phyloP scores from a whole-genome alignment of 768 basidiomycete species.

The Naganishia friedmannii region DNA sequence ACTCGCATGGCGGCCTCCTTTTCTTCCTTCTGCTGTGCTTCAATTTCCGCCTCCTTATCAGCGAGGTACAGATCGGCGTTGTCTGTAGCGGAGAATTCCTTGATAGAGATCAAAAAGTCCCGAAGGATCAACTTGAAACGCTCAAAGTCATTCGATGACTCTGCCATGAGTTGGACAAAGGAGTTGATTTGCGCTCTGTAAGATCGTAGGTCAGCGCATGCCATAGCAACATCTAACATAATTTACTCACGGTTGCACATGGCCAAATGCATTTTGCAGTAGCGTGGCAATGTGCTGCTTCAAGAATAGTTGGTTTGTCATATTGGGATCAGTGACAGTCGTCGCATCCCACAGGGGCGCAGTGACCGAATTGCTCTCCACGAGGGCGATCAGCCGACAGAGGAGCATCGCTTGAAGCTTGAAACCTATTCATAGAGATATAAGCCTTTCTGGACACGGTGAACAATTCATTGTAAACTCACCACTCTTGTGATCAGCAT shows the following conservation, averaged over 20 bases:
- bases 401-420: constrained; percentile 91
- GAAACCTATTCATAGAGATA: constrained; percentile 59
- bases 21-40: constrained; percentile 75
- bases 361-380: constrained; percentile 73
- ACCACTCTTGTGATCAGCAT: constrained; percentile 96
- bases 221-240: neutral
- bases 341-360: constrained; percentile 80
- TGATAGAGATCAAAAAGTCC: constrained; percentile 96
- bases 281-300: constrained; percentile 81
- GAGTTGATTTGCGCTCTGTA: constrained; percentile 51
- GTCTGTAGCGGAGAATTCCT: constrained; percentile 86
- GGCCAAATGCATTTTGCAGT: constrained; percentile 83
- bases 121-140: constrained; percentile 80
- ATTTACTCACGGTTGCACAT: constrained; percentile 71
- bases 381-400: constrained; percentile 86
- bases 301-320: constrained; percentile 75
- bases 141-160: constrained; percentile 53
- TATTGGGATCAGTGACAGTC: constrained; percentile 62
- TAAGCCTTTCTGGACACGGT: neutral
- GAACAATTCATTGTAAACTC: constrained; percentile 23
- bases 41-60: constrained; percentile 84
- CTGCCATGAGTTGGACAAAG: constrained; percentile 54
- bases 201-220: neutral
- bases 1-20: constrained; percentile 85
- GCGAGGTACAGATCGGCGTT: constrained; percentile 88